phyloP scores from a whole-genome alignment of 768 basidiomycete species.

The Chalciporus piperatus region DNA sequence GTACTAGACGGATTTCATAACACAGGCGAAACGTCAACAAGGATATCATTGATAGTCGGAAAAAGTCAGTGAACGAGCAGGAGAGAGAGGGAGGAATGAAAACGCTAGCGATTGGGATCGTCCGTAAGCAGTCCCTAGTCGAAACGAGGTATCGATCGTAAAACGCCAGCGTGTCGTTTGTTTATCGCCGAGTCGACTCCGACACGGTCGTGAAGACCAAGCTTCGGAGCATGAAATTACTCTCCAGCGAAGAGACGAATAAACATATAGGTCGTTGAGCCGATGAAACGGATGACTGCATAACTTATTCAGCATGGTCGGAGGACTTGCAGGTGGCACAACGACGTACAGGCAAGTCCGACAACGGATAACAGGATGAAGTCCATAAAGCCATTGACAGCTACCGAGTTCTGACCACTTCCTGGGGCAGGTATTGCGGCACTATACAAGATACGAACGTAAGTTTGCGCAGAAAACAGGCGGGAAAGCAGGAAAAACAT shows the following conservation, averaged over 20 bases:
- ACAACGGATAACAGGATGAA: slow-evolving; percentile 88
- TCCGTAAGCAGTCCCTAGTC: slow-evolving; percentile 4
- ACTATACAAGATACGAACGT: slow-evolving; percentile 3
- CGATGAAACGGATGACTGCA: slow-evolving; percentile 80
- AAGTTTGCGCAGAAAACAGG: background rate
- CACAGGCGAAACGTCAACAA: background rate
- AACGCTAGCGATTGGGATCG: slow-evolving; percentile 5
- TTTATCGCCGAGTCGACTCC: background rate
- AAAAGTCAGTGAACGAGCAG: background rate
- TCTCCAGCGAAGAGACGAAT: slow-evolving; percentile 88
- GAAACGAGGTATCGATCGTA: background rate
- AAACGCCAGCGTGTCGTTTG: background rate
- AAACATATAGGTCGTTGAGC: slow-evolving; percentile 78
- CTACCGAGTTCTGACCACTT: slow-evolving; percentile 42
- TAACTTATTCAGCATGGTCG: background rate
- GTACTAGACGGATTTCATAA: background rate
- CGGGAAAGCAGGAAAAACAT: slow-evolving; percentile 31
- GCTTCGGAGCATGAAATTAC: slow-evolving; percentile 31
- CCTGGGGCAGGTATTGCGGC: slow-evolving; percentile 50
- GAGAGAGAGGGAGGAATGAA: background rate
- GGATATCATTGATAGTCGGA: background rate
- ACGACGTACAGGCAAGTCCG: slow-evolving; percentile 74
- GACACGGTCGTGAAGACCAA: background rate
- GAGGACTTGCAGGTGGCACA: background rate
- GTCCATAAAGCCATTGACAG: slow-evolving; percentile 84